Base-by-base conservation (phyloP, 129 eudicot species). In the Flaveria linearis region DNA sequence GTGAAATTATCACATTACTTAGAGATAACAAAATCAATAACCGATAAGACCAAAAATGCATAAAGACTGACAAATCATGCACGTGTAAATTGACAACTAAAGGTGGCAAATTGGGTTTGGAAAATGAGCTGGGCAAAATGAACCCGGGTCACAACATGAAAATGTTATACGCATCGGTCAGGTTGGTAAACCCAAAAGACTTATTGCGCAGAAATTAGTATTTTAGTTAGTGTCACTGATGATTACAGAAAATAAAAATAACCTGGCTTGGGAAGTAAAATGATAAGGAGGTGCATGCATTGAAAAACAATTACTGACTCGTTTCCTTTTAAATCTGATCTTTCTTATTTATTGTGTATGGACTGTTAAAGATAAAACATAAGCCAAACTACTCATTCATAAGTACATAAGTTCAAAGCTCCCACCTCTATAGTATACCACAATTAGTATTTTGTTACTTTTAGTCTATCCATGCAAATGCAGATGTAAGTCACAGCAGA, bases 21-120 rank as follows among this genome's bases (percentile, higher is more conserved):
- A 23, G 28, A 55, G 39, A 52, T n/a, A 61, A 72, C 49, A 10
- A 45, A 61, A 26, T 42, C 9, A 50, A 6, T 25, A 33, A 73
- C 8, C 9, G 53, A 42, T 63, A 71, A 36, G 22, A 17, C 16
- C 46, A 69, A 55, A 75, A 77, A 77, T 14, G 28, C 11, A 43
- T 55, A 77, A 62, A 25, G 74, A 39, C 58, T 52, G 68, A 56
- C 25, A 76, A 50, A 63, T 76, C 57, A 68, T 53, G 41, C 53
- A 22, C 55, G 10, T 67, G 75, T 23, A 55, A 55, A 46, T 53
- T 33, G 55, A 65, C 73, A 39, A 41, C 53, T 39, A 73, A 22
- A 73, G 55, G 53, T 57, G 55, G 9, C 51, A 20, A 73, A 36
- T 57, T 7, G 60, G 23, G 61, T 25, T 3, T 49, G 36, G 53